Percentiles rank a stretch among this genome's conserved stretches.
phyloP scores from a whole-genome alignment of 139 green algal genomes.

The Micractinium sp. region DNA sequence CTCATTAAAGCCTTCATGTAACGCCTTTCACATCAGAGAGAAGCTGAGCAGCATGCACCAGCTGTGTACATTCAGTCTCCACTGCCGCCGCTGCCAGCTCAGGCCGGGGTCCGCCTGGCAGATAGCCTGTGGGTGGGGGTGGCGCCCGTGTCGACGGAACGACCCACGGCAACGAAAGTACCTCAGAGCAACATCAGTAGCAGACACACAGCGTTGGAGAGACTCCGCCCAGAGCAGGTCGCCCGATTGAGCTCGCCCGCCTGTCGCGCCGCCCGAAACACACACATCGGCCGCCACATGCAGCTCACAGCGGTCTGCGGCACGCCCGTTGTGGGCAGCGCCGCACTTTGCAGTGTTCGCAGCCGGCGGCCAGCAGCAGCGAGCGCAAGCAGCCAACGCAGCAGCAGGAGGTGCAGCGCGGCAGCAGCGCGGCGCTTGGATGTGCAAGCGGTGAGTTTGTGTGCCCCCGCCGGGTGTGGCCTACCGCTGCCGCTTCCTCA shows the following conservation, averaged over 20 bases:
- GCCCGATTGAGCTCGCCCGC: not conserved
- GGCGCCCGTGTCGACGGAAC: no score
- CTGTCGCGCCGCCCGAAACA: not conserved
- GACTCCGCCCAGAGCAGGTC: not conserved
- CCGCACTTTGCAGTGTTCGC: not conserved
- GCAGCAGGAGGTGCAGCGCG: slow-evolving; percentile 2
- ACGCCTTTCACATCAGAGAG: no score
- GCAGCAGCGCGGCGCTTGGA: slow-evolving; percentile 42
- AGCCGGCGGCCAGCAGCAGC: slow-evolving; percentile 10
- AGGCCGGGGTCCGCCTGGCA: no score
- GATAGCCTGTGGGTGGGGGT: no score
- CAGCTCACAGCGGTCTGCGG: slow-evolving; percentile 4
- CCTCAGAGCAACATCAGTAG: not conserved
- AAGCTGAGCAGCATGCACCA: no score
- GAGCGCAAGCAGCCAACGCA: not conserved
- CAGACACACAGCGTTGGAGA: not conserved
- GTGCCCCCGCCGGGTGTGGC: not conserved
- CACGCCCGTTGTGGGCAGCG: slow-evolving; percentile 4
- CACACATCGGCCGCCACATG: not conserved
- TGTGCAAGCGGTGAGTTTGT: slow-evolving; percentile 51
- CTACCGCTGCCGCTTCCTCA: not conserved
- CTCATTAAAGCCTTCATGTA: no score
- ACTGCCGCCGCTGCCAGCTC: no score
- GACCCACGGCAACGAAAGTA: no score
- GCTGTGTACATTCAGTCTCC: no score